phyloP scores from a whole-genome alignment of 495 filamentous ascomycete genomes.

The Hypomontagnella submonticulosa region DNA sequence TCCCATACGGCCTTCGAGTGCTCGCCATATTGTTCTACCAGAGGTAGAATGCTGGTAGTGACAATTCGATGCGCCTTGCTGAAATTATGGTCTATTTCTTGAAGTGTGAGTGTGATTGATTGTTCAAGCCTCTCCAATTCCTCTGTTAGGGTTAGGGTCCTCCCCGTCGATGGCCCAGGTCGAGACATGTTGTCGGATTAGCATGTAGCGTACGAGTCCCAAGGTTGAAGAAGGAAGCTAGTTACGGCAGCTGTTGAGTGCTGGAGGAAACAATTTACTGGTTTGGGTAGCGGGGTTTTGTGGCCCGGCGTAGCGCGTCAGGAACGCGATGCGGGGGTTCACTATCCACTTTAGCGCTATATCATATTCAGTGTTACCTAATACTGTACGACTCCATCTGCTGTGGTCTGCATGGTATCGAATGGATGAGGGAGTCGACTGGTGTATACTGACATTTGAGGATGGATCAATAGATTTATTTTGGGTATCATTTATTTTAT shows the following conservation, averaged over 20 bases:
- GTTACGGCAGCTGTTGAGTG: constrained; percentile 5
- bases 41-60: constrained; percentile 88
- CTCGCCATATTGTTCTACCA: constrained; percentile 96
- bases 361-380: no score
- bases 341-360: not conserved
- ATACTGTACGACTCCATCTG: no score
- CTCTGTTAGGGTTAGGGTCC: constrained; percentile 85
- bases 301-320: constrained; percentile 13
- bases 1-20: constrained; percentile 96
- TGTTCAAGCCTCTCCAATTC: constrained; percentile 97
- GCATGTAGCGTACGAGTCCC: constrained; percentile 2
- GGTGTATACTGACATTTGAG: no score
- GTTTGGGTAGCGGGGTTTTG: constrained; percentile 25
- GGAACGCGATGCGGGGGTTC: constrained; percentile 35
- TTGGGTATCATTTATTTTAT: constrained; percentile 44
- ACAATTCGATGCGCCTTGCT: constrained; percentile 96
- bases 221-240: constrained; percentile 17
- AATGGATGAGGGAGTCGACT: not conserved
- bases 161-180: constrained; percentile 60
- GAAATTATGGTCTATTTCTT: constrained; percentile 99
- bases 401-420: no score
- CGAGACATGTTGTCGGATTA: constrained; percentile 54
- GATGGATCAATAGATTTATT: not conserved
- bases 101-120: constrained; percentile 93
- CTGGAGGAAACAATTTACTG: constrained; percentile 39